Evolutionary conservation across 192 early-diverging fungal species (phyloP).

Genomic region (Backusella liffmaniae): DNA sequence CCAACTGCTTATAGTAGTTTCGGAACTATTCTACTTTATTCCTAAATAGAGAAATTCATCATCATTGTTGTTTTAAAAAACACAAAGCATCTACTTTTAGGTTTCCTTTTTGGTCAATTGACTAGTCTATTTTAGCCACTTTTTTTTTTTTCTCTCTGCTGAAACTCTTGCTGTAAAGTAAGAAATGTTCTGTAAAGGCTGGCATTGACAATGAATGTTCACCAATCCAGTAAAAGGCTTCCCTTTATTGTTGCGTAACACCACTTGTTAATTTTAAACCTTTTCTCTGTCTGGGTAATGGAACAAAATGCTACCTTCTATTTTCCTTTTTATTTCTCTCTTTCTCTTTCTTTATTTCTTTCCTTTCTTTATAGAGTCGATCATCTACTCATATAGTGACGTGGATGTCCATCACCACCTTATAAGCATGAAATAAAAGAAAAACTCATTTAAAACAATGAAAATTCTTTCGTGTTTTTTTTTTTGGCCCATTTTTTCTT

Average conservation of each 20-base stretch:
- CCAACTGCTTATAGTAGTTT: background rate
- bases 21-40: conserved; percentile 1
- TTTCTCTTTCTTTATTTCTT: background rate
- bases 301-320: background rate
- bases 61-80: background rate
- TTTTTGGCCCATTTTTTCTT: background rate
- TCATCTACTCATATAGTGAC: background rate
- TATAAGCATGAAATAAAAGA: background rate
- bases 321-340: background rate
- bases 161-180: conserved; percentile 10
- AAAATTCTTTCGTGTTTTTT: background rate
- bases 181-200: background rate
- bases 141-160: conserved; percentile 15
- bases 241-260: background rate
- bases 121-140: conserved; percentile 9
- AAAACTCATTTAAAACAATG: background rate
- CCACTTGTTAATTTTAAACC: background rate
- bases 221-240: conserved; percentile 19
- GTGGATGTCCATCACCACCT: background rate
- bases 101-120: conserved; percentile 26
- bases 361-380: background rate
- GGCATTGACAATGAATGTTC: conserved; percentile 17
- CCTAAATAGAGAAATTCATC: background rate
- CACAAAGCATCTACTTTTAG: background rate
- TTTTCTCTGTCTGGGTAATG: background rate